Evolutionary conservation across 208 protist genomes (phyloP).

Genomic region (Willaertia magna): DNA sequence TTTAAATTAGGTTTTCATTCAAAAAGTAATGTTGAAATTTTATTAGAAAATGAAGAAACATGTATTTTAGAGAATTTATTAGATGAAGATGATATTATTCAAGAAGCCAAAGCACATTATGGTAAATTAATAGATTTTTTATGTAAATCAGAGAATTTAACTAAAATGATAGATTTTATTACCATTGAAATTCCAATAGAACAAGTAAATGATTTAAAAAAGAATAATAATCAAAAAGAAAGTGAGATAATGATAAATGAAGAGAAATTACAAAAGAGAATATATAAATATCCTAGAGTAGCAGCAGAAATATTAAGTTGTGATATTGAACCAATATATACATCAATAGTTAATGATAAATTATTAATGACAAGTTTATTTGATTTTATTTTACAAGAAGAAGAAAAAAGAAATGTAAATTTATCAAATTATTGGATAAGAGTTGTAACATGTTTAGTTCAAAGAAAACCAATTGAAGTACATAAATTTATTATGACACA

Average conservation of each 20-base stretch:
- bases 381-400: background rate
- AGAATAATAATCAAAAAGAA: background rate
- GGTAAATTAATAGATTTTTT: background rate
- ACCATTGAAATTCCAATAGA: background rate
- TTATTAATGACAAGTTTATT: background rate
- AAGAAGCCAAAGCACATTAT: background rate
- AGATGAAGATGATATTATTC: background rate
- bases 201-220: background rate
- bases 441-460: background rate
- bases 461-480: background rate
- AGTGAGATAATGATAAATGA: background rate
- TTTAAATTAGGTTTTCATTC: background rate
- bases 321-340: background rate
- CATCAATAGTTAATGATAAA: background rate
- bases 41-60: background rate
- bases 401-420: background rate
- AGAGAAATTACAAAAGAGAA: background rate
- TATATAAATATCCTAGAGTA: background rate
- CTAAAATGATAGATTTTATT: constrained; percentile 1
- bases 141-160: background rate
- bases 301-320: background rate
- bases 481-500: background rate
- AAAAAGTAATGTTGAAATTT: background rate
- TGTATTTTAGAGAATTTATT: background rate
- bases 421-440: background rate